Evolutionary conservation across 768 basidiomycete genomes (phyloP).

Genomic region (Russula brevipes): DNA sequence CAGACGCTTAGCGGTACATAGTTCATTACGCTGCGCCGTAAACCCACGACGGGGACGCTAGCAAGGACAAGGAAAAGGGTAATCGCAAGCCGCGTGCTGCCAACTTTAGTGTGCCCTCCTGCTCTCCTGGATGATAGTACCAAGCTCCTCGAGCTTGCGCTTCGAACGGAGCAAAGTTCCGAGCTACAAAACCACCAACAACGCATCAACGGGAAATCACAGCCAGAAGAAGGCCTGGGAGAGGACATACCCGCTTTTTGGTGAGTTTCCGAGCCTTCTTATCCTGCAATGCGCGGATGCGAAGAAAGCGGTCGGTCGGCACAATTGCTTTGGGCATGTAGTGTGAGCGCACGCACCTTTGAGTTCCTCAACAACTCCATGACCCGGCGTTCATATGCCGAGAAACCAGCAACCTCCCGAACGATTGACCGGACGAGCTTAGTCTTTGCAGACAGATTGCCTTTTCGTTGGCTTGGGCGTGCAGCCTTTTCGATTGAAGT

Average conservation of each 20-base stretch:
- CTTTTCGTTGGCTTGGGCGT: conserved; percentile 90
- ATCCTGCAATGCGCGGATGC: conserved; percentile 49
- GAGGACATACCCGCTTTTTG: conserved; percentile 91
- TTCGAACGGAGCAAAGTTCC: conserved; percentile 98
- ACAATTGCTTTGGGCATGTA: neutral
- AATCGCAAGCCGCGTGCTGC: neutral
- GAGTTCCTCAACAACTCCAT: conserved; percentile 98
- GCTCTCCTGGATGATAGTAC: conserved; percentile 88
- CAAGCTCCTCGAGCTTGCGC: conserved; percentile 97
- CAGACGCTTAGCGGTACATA: conserved; percentile 19
- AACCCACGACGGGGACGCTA: neutral
- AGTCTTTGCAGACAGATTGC: conserved; percentile 81
- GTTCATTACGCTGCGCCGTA: conserved; percentile 2
- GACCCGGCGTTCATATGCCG: conserved; percentile 95
- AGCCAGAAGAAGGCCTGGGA: neutral
- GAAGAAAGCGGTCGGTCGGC: neutral
- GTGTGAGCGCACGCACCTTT: conserved; percentile 53
- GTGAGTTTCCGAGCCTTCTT: conserved; percentile 99
- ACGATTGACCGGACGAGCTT: conserved; percentile 91
- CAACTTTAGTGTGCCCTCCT: conserved; percentile 55
- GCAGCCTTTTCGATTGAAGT: conserved; percentile 70
- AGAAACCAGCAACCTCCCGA: conserved; percentile 96
- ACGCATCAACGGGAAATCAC: conserved; percentile 14
- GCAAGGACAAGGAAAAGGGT: neutral
- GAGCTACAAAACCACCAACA: conserved; percentile 47